Base-by-base conservation (phyloP, 352 stramenopile species). In the Globisporangium nodosum region DNA sequence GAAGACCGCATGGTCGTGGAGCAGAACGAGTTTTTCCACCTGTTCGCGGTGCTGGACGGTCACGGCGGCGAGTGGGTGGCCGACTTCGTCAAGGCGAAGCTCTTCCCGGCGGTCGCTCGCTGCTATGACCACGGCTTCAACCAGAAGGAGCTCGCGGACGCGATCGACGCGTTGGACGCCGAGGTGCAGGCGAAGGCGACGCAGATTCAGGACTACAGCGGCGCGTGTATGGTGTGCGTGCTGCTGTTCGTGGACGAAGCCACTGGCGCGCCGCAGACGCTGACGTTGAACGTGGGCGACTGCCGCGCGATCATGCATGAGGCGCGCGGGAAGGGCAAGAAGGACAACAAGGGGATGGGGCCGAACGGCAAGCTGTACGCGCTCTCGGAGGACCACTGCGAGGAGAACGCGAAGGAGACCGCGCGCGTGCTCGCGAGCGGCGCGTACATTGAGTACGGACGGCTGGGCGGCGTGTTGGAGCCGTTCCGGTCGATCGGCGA, bases 401-500 rank as follows among this genome's bases (percentile, higher is more conserved):
- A 81, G 12, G 71, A 60, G 15, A 85, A 87, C 61, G 55, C 31
- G 5, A 63, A 68, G 11, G 87, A 96, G 60, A 76, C 76, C 42
- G 61, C 68, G 58, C 78, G 87, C 31, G 83, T 87, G 48, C 48
- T 82, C 9, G 58, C 63, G 33, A 87, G 75, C 33, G 87, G 87
- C 30, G 87, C 78, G 21, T 76, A 71, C 54, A 81, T 95, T 18
- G 67, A 83, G 30, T 81, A 88, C 56, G 75, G 75, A 13, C 81
- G 84, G 11, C 78, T 96, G 40, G 79, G 83, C 21, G 87, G 87
- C 16, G 70, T 92, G 35, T 52, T 96, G 5, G 87, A 90, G 37
- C 84, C 89, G 2, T 93, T 90, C n/a, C 72, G 88, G 21, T 82
- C 78, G 5, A 87, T 96, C 33, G 87, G 88, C 20, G 88, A 96